These are phyloP conservation scores for Cyclotella baltica DNA, from an alignment of 108 stramenopile species.

Conservation along the genomic window DNA sequence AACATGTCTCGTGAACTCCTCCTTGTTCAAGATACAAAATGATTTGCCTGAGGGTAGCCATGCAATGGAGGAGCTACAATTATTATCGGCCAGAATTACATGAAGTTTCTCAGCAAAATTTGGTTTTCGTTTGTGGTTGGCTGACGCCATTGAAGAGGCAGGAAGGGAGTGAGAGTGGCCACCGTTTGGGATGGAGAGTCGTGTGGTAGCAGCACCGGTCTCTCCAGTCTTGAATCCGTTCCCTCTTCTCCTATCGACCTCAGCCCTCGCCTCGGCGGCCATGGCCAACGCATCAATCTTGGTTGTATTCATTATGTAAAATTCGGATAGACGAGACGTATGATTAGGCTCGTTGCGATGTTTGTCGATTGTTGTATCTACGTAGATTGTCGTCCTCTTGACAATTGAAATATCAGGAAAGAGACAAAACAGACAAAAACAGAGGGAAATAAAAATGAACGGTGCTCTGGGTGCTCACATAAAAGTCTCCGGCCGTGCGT, in stretches of 20 bases:
- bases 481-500: too few species aligned
- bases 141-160: neutral
- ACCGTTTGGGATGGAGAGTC: neutral
- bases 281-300: neutral
- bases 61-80: constrained; percentile 18
- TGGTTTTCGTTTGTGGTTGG: constrained; percentile 27
- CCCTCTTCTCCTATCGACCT: neutral
- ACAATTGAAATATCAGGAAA: too few species aligned
- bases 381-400: too few species aligned
- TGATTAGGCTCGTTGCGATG: too few species aligned
- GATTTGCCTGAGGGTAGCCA: constrained; percentile 64
- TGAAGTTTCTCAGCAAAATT: constrained; percentile 57
- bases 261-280: neutral
- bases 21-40: constrained; percentile 56
- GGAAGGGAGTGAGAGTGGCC: neutral
- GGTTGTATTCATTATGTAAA: constrained; percentile 5
- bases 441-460: too few species aligned
- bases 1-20: constrained; percentile 47
- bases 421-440: too few species aligned
- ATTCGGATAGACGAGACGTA: too few species aligned
- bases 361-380: too few species aligned
- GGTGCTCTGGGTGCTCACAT: too few species aligned
- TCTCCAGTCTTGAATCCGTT: neutral
- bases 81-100: constrained; percentile 34
- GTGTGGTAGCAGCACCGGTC: too few species aligned